Evolutionary conservation across 768 basidiomycete species (phyloP), one percentile per base, ranked within the genome.

Genomic region (Auriscalpium microsporum): DNA sequence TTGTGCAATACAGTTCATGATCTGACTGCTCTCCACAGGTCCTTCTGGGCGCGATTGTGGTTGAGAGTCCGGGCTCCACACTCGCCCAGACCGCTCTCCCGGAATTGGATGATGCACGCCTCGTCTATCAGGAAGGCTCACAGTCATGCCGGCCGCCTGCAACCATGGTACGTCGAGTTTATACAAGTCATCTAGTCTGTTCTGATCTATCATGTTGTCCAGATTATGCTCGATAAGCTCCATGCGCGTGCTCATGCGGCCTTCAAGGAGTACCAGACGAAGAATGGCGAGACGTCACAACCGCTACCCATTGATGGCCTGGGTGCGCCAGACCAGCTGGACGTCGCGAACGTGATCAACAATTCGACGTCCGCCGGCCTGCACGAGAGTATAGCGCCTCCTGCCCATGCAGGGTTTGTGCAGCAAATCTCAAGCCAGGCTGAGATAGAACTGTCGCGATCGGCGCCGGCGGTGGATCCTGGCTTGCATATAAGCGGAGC

Each of bases 111-210:
- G 53, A 60, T 36, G 68, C 75, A 5, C 45, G 75, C 37, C 59
- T 67, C 1, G 68, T 79, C 52, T 79, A 74, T 52, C 71, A 76
- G 54, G 68, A 75, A 60, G 76, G 75, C 2, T 77, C 76, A 4
- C 52, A 54, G 23, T 52, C 55, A 5, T 75, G 73, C 62, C 69
- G 73, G 13, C 71, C 75, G 1, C 37, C 55, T n/a, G 57, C 45
- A 52, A 54, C 45, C 14, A 33, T 56, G 48, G 48, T 50, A 42
- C 37, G 34, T 50, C 28, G 16, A 4, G 2, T 11, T 36, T 13
- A 16, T 14, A 9, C 40, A 10, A n/a, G 11, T 10, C 40, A 42
- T 17, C 2, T 36, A 11, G 4, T 17, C 40, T 10, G n/a, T 42
- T 42, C n/a, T n/a, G 11, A 42, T 42, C 40, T 1, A 42, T 42